Conservation (phyloP, 2,329 filamentous ascomycete genomes). For the Furcasterigmium sp. region DNA sequence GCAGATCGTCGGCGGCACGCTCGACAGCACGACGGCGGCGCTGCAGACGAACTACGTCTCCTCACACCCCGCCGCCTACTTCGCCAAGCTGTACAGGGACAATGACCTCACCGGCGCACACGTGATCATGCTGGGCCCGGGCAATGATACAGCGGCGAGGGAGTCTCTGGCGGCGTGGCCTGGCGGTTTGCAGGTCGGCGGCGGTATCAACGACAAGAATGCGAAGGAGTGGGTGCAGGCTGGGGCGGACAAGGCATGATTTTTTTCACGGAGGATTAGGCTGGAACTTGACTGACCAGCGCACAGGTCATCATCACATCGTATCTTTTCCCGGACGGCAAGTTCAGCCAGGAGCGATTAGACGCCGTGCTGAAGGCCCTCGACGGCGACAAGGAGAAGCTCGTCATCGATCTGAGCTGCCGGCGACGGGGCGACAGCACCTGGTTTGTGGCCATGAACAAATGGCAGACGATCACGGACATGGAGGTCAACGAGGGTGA, state of each 20-base stretch:
- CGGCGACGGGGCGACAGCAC: conserved; percentile 63
- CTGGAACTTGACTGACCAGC: not conserved
- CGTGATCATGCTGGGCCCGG: conserved; percentile 93
- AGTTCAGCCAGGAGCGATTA: conserved; percentile 73
- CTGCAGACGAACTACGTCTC: conserved; percentile 94
- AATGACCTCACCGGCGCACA: conserved; percentile 73
- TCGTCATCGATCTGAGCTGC: conserved; percentile 95
- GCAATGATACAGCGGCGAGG: conserved; percentile 73
- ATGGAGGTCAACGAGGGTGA: conserved; percentile 87
- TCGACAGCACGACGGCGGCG: conserved; percentile 59
- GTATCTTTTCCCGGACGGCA: conserved; percentile 80
- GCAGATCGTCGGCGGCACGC: conserved; percentile 94
- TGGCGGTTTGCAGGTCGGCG: conserved; percentile 77
- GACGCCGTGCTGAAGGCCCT: conserved; percentile 69
- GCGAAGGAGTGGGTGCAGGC: conserved; percentile 79
- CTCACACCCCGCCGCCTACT: conserved; percentile 73
- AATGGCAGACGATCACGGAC: conserved; percentile 97
- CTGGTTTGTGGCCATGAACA: conserved; percentile 99
- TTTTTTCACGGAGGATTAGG: not conserved
- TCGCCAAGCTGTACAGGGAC: conserved; percentile 74
- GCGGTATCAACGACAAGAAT: conserved; percentile 86
- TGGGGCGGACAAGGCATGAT: conserved; percentile 78
- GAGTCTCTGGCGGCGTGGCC: conserved; percentile 79
- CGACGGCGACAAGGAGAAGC: conserved; percentile 67
- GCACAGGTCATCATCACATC: conserved; percentile 93